Conservation (phyloP, 345 rosid species). For the Carallia pectinifolia region DNA sequence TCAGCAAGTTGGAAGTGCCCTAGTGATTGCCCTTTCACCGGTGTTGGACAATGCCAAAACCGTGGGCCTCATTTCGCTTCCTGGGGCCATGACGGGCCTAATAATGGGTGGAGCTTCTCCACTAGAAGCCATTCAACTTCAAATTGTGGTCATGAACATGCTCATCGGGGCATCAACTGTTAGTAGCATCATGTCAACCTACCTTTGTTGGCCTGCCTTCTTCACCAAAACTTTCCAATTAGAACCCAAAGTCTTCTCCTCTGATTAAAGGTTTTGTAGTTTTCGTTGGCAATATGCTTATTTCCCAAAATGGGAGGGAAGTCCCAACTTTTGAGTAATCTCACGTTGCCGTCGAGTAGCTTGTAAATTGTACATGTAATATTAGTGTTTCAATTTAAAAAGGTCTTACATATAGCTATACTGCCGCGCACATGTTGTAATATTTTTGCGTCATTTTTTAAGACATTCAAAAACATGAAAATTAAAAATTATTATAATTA, state of each 20-base stretch:
- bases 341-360: no score
- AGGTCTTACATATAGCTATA: no score
- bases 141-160: constrained; percentile 98
- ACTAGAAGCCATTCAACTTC: constrained; percentile 81
- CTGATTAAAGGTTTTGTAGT: constrained; percentile 18
- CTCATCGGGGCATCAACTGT: constrained; percentile 72
- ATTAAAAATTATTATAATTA: no score
- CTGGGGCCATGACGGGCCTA: constrained; percentile 90
- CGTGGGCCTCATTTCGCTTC: constrained; percentile 84
- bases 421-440: no score
- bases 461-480: no score
- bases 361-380: no score
- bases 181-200: constrained; percentile 77
- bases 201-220: constrained; percentile 88
- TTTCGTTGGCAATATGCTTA: no score
- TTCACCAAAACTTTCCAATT: constrained; percentile 82
- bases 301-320: no score
- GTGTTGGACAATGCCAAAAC: constrained; percentile 92
- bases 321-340: no score
- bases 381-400: no score
- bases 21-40: constrained; percentile 82
- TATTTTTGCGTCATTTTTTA: no score
- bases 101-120: constrained; percentile 99
- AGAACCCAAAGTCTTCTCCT: constrained; percentile 55
- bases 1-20: constrained; percentile 70